Conservation (phyloP, 257 asterid genomes). For the Apocynum venetum region DNA sequence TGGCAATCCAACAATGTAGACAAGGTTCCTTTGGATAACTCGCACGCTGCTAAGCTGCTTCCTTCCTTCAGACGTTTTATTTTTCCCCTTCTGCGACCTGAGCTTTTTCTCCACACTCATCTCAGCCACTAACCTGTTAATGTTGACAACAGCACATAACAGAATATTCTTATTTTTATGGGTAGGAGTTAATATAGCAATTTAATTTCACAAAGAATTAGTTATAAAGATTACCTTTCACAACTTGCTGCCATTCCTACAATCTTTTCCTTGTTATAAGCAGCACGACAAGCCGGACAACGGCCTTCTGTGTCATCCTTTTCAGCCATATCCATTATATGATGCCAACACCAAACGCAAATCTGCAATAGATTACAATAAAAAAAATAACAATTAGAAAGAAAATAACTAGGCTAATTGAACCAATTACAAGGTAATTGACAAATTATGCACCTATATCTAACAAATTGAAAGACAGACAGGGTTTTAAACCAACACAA, state of each 20-base stretch:
- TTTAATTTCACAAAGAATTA: background rate
- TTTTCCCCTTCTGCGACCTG: conserved; percentile 71
- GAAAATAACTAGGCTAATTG: background rate
- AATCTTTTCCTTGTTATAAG: conserved; percentile 96
- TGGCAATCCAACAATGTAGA: conserved; percentile 93
- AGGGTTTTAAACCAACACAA: background rate
- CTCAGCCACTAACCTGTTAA: conserved; percentile 70
- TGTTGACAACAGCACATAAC: conserved; percentile 14
- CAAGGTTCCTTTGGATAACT: conserved; percentile 90
- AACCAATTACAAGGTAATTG: background rate
- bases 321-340: conserved; percentile 96
- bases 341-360: conserved; percentile 99
- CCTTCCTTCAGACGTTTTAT: conserved; percentile 70
- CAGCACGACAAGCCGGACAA: conserved; percentile 95
- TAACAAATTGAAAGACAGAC: background rate
- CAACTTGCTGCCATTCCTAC: conserved; percentile 73
- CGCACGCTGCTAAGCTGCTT: conserved; percentile 90
- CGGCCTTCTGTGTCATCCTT: conserved; percentile 92
- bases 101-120: conserved; percentile 61
- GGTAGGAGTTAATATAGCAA: conserved; percentile 5
- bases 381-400: background rate
- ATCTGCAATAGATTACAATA: conserved; percentile 41
- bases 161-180: conserved; percentile 5
- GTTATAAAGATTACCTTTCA: conserved; percentile 46
- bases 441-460: background rate